Percentiles rank a stretch among this genome's conserved stretches.
phyloP scores from a whole-genome alignment of 495 filamentous ascomycete genomes.

The Barbatosphaeria neglecta region DNA sequence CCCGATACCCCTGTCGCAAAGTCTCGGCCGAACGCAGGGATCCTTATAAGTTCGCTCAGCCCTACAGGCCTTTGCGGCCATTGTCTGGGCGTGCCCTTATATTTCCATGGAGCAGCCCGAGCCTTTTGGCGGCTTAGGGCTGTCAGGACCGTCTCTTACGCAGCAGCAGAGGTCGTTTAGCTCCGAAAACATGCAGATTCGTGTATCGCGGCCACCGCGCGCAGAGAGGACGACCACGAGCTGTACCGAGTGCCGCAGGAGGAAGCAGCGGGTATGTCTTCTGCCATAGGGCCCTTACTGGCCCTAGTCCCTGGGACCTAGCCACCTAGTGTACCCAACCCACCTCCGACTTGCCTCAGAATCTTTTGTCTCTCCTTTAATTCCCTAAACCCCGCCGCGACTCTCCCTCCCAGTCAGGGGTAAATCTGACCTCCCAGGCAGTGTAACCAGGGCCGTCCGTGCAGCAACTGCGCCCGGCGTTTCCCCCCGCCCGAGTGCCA shows the following conservation, averaged over 20 bases:
- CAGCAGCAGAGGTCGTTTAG: slow-evolving; percentile 3
- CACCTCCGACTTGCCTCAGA: too few species aligned
- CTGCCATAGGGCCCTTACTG: not conserved
- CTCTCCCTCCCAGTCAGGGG: too few species aligned
- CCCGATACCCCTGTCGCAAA: not conserved
- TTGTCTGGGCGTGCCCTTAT: not conserved
- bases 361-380: not conserved
- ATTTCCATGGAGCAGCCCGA: not conserved
- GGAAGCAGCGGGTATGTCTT: slow-evolving; percentile 28
- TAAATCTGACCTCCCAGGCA: slow-evolving; percentile 4
- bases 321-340: too few species aligned
- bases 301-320: too few species aligned
- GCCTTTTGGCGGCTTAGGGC: not conserved
- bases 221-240: slow-evolving; percentile 26
- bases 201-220: slow-evolving; percentile 12
- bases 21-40: not conserved
- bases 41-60: not conserved
- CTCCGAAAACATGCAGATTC: slow-evolving; percentile 21
- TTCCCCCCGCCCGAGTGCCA: slow-evolving; percentile 27
- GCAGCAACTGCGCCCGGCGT: slow-evolving; percentile 25
- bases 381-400: too few species aligned
- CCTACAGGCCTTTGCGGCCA: not conserved
- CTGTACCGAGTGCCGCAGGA: slow-evolving; percentile 24
- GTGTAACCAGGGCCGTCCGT: slow-evolving; percentile 29
- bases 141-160: not conserved